Percentiles rank a stretch among this genome's conserved stretches.
Evolutionary conservation across 2,329 filamentous ascomycete genomes (phyloP).

Genomic region (Juglanconis juglandina): DNA sequence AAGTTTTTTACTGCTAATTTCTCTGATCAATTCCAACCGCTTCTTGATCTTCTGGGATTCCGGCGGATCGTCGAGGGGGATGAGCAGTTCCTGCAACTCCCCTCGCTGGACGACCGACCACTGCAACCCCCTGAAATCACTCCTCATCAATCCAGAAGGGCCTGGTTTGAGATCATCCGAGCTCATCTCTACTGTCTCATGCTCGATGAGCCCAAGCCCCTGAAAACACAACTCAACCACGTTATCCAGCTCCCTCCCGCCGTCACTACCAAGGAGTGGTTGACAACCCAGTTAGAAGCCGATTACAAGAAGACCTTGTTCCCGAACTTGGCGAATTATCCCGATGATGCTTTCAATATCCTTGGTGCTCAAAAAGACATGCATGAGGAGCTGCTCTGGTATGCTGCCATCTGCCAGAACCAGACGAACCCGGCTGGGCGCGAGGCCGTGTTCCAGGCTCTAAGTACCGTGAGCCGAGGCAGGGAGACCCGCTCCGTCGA

Average conservation of each 20-base stretch:
- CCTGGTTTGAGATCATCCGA: conserved; percentile 13
- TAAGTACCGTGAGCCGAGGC: conserved; percentile 20
- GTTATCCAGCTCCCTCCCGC: conserved; percentile 9
- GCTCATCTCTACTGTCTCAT: conserved; percentile 17
- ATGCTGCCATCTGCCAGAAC: conserved; percentile 25
- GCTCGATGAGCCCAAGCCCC: conserved; percentile 1
- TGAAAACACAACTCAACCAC: not conserved
- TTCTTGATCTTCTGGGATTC: conserved; percentile 14
- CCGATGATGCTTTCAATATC: conserved; percentile 18
- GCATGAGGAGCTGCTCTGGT: conserved; percentile 26
- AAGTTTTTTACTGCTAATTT: conserved; percentile 18
- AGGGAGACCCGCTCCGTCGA: conserved; percentile 20
- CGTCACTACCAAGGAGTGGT: not conserved
- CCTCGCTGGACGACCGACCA: conserved; percentile 3
- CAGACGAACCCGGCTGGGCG: conserved; percentile 21
- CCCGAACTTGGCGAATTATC: conserved; percentile 10
- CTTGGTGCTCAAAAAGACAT: conserved; percentile 24
- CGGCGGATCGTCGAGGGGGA: not conserved
- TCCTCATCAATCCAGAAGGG: conserved; percentile 6
- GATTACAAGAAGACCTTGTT: conserved; percentile 11
- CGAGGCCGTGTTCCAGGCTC: conserved; percentile 17
- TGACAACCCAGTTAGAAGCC: conserved; percentile 5
- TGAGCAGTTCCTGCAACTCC: conserved; percentile 12
- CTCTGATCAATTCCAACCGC: conserved; percentile 2
- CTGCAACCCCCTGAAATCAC: not conserved